Evolutionary conservation across 352 stramenopile genomes (phyloP), one percentile per base, ranked within the genome.

Genomic region (Globisporangium recalcitrans): DNA sequence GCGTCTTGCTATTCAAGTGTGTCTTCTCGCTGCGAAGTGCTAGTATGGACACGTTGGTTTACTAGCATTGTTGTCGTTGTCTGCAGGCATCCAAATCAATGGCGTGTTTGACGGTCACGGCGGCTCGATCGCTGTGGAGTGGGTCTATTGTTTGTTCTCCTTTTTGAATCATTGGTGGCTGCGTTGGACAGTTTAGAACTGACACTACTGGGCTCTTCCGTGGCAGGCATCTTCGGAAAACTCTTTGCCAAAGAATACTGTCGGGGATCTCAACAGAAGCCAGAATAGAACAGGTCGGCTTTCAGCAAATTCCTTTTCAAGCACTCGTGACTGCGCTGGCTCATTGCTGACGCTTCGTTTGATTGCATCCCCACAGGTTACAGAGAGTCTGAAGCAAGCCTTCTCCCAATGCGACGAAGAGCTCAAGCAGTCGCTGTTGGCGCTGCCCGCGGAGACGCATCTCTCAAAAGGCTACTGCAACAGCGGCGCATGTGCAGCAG

Each of bases 381-480:
- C 36, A 3, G 36, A 31, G 14, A 70, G 62, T 0, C 48, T 89
- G 13, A 75, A 64, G 26, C 62, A 40, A 27, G 63, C 77, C 1
- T 92, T 90, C 40, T 13, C 66, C n/a, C 54, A 64, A 4, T 89
- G 78, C 31, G 83, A 93, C 31, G 65, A 79, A 4, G 66, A 76
- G 32, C 65, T 93, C 7, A 90, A 87, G 68, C 58, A 74, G 16
- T 81, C 77, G 14, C 64, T 93, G 1, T 38, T 83, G 38, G 64
- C 71, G 4, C 66, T 90, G 11, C 64, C 78, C 7, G 34, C 60
- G 0, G 75, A 71, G 14, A 63, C 77, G 0, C 69, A 69, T 22
- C 74, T 87, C 62, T 83, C 79, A 0, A 88, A 88, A 47, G 83
- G 79, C 4, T 90, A 80, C 32, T 88, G 79, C 66, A 92, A 92